A percentile compares a stretch with the other conserved stretches of the same genome.
Conservation (phyloP, 257 asterid genomes). For the Striga asiatica region DNA sequence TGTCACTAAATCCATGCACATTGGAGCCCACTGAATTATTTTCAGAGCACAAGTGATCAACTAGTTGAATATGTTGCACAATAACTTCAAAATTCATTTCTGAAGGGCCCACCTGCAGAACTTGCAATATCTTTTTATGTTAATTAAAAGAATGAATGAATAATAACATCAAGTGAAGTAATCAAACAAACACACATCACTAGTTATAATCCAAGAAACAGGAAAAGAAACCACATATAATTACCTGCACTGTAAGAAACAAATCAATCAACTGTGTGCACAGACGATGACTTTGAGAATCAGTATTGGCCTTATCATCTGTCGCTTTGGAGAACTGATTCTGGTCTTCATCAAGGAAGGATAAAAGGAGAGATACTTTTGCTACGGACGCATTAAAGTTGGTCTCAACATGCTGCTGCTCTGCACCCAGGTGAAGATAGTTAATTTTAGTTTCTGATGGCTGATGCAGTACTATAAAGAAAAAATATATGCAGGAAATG, state of each 20-base stretch:
- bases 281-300: slow-evolving; percentile 31
- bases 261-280: slow-evolving; percentile 48
- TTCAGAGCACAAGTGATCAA: slow-evolving; percentile 44
- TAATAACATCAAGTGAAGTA: slow-evolving; percentile 8
- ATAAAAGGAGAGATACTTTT: slow-evolving; percentile 51
- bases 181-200: slow-evolving; percentile 14
- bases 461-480: slow-evolving; percentile 8
- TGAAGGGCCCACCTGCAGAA: slow-evolving; percentile 57
- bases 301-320: slow-evolving; percentile 28
- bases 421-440: slow-evolving; percentile 40
- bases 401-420: slow-evolving; percentile 83
- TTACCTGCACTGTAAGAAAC: slow-evolving; percentile 53
- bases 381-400: slow-evolving; percentile 56
- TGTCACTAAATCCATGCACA: slow-evolving; percentile 18
- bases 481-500: background rate
- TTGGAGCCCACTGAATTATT: slow-evolving; percentile 24
- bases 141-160: slow-evolving; percentile 17
- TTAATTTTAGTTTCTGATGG: slow-evolving; percentile 21
- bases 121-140: slow-evolving; percentile 27
- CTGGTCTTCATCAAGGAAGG: slow-evolving; percentile 65
- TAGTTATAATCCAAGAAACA: slow-evolving; percentile 5
- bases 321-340: slow-evolving; percentile 24
- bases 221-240: slow-evolving; percentile 6
- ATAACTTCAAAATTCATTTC: slow-evolving; percentile 56
- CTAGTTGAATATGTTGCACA: slow-evolving; percentile 59